Percentiles rank a stretch among this genome's conserved stretches.
Conservation (phyloP, 2,329 filamentous ascomycete species). For the Sphaerulina vaccinii region DNA sequence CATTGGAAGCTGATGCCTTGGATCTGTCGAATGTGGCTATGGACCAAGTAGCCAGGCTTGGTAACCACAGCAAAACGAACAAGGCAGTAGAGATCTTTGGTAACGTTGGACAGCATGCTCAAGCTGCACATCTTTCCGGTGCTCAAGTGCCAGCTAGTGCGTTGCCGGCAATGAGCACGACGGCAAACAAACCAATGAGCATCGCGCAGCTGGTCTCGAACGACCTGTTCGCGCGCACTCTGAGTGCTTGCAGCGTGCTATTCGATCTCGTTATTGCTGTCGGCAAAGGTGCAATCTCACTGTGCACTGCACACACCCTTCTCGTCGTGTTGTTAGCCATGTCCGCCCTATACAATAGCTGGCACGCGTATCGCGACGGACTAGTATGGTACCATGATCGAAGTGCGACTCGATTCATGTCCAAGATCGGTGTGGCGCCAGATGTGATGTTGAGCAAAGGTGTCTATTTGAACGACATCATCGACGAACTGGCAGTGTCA, state of each 20-base stretch:
- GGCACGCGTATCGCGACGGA: conserved; percentile 71
- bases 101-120: conserved; percentile 65
- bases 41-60: conserved; percentile 73
- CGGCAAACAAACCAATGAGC: conserved; percentile 22
- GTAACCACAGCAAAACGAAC: conserved; percentile 70
- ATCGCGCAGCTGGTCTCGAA: conserved; percentile 33
- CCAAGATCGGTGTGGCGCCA: conserved; percentile 72
- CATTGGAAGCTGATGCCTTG: conserved; percentile 69
- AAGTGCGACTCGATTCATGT: conserved; percentile 77
- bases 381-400: conserved; percentile 84
- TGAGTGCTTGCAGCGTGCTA: conserved; percentile 30
- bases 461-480: conserved; percentile 78
- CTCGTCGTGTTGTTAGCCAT: conserved; percentile 67
- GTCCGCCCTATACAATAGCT: conserved; percentile 70
- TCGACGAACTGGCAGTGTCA: conserved; percentile 61
- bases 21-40: conserved; percentile 73
- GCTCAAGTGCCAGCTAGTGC: conserved; percentile 21
- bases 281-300: conserved; percentile 30
- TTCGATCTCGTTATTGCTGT: conserved; percentile 47
- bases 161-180: conserved; percentile 11
- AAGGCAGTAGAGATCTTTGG: conserved; percentile 79
- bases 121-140: conserved; percentile 48
- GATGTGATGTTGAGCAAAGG: conserved; percentile 79
- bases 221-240: conserved; percentile 30
- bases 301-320: conserved; percentile 63